Conservation (phyloP, 1,284 basidiomycete genomes). For the Heliocybe sulcata region DNA sequence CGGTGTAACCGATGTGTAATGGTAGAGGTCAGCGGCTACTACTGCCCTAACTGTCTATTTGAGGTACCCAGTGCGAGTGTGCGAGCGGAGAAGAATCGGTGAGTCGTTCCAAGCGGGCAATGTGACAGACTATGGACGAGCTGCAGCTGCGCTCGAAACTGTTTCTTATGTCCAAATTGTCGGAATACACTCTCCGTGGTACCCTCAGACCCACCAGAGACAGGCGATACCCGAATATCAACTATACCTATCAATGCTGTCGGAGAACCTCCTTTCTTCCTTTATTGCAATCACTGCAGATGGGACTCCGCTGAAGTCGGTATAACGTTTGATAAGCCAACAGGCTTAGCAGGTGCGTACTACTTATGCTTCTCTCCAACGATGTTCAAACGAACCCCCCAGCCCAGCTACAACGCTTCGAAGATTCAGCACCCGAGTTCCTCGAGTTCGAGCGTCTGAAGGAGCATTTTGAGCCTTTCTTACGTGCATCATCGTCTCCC, state of each 20-base stretch:
- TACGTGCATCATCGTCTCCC: slow-evolving; percentile 71
- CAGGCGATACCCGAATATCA: slow-evolving; percentile 43
- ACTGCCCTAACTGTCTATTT: slow-evolving; percentile 98
- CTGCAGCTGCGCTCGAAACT: slow-evolving; percentile 90
- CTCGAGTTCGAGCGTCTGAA: slow-evolving; percentile 89
- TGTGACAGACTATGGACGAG: neutral
- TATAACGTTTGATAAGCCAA: slow-evolving; percentile 93
- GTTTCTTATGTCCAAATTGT: slow-evolving; percentile 94
- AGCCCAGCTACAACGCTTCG: slow-evolving; percentile 86
- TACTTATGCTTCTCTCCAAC: neutral
- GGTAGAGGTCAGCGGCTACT: slow-evolving; percentile 92
- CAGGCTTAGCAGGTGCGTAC: slow-evolving; percentile 77
- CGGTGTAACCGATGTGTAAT: slow-evolving; percentile 90
- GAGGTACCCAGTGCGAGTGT: slow-evolving; percentile 97
- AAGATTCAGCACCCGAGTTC: slow-evolving; percentile 79
- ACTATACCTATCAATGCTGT: slow-evolving; percentile 43
- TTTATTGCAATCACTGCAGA: slow-evolving; percentile 87
- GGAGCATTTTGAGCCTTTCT: slow-evolving; percentile 90
- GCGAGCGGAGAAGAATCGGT: slow-evolving; percentile 92
- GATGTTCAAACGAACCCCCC: slow-evolving; percentile 9
- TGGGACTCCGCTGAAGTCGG: slow-evolving; percentile 93
- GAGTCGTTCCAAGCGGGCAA: slow-evolving; percentile 9
- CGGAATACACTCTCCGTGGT: slow-evolving; percentile 84
- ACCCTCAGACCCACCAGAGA: slow-evolving; percentile 75
- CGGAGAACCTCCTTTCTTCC: slow-evolving; percentile 83